Evolutionary conservation across 1,139 yeast species (phyloP).

Genomic region (Geotrichum restrictum): DNA sequence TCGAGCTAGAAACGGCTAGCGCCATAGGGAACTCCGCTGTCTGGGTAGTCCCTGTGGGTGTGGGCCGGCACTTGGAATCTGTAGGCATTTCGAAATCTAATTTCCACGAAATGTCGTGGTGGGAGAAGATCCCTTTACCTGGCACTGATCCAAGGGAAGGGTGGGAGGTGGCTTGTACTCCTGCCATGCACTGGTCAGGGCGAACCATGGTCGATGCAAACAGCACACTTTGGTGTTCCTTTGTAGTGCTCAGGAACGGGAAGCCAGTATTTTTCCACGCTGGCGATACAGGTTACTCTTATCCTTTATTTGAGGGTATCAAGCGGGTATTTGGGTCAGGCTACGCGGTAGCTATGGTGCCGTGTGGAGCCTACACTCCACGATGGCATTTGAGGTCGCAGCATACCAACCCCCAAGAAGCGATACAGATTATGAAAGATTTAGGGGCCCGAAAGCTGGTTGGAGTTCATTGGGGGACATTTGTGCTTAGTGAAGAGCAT

Average conservation of each 20-base stretch:
- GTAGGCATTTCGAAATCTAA: constrained; percentile 51
- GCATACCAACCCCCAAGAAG: constrained; percentile 79
- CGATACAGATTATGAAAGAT: constrained; percentile 62
- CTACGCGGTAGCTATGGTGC: constrained; percentile 66
- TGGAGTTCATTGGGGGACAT: constrained; percentile 97
- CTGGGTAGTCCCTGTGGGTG: constrained; percentile 87
- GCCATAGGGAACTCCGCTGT: constrained; percentile 56
- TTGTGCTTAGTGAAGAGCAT: constrained; percentile 81
- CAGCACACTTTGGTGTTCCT: constrained; percentile 83
- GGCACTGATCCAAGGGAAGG: constrained; percentile 42
- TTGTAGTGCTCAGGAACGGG: constrained; percentile 59
- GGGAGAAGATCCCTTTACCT: constrained; percentile 61
- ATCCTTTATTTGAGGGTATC: constrained; percentile 63
- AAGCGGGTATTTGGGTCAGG: constrained; percentile 61
- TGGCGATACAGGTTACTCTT: constrained; percentile 88
- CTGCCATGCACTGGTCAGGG: constrained; percentile 98
- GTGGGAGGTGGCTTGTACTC: constrained; percentile 81
- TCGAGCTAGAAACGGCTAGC: constrained; percentile 60
- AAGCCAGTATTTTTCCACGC: constrained; percentile 79
- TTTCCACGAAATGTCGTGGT: constrained; percentile 78
- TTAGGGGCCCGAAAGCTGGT: constrained; percentile 59
- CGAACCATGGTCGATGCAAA: constrained; percentile 73
- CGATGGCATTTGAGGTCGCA: constrained; percentile 91
- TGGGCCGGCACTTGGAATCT: constrained; percentile 55
- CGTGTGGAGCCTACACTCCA: constrained; percentile 94